Evolutionary conservation across 371 early-diverging fungal genomes (phyloP), one percentile per base, ranked within the genome.

Genomic region (Mucor circinelloides): DNA sequence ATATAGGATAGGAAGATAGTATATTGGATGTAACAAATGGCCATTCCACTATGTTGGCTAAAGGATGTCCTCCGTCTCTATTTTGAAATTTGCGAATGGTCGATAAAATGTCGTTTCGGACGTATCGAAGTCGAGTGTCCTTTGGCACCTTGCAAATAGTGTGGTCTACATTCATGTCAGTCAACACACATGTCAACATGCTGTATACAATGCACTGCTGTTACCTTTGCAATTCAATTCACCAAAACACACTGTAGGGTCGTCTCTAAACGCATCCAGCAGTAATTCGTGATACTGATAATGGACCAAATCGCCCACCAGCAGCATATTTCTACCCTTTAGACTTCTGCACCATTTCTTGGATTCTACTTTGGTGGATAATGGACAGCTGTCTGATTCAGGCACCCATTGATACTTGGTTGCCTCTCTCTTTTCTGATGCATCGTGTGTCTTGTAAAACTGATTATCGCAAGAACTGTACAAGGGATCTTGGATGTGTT

Each of bases 301-400:
- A 40, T 85, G 86, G 0, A 82, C 76, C 13, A 83, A 55, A 70
- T 89, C 89, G 31, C 89, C 89, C 0, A 84, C 87, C 15, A 89
- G 44, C 27, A 86, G 65, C 40, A 87, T 70, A 40, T 79, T 63
- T 32, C 78, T 66, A 0, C 84, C 80, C 21, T 59, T 60, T 38
- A 85, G 25, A 1, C 72, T 42, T 6, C 67, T 54, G 62, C 85
- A 83, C 78, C 78, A 82, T 19, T 74, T 55, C 9, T 54, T 48
- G 6, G 67, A 36, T 56, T 65, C 68, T 3, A 84, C 54, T 5
- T 68, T 63, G 21, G 62, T 31, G 1, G 34, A 32, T 23, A 72
- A 44, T 0, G 70, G 62, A 62, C 74, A 66, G 3, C 27, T 17
- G 3, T 38, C 28, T 12, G 63, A 63, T 21, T 46, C 13, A 1